Conservation (phyloP, 257 asterid genomes). For the Primulina tabacum region DNA sequence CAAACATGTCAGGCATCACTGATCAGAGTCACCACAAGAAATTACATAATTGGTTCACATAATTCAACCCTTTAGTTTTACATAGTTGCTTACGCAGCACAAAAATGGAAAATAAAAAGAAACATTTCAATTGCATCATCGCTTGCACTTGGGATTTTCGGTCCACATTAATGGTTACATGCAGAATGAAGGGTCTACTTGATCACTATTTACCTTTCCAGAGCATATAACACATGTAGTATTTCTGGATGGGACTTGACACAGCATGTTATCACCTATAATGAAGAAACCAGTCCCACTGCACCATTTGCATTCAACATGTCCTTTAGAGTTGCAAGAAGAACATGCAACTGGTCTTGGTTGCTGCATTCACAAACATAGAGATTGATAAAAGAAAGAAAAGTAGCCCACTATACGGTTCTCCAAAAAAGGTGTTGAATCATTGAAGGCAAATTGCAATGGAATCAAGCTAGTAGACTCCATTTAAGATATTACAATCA, state of each 20-base stretch:
- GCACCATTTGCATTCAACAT: slow-evolving; percentile 91
- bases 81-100: neutral
- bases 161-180: neutral
- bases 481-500: neutral
- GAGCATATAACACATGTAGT: slow-evolving; percentile 76
- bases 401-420: neutral
- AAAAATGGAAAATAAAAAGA: too few species aligned
- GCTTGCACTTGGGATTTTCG: neutral
- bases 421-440: neutral
- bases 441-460: neutral
- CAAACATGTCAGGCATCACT: slow-evolving; percentile 6
- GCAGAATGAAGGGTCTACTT: neutral
- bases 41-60: neutral
- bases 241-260: slow-evolving; percentile 90
- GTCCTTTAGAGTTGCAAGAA: slow-evolving; percentile 71
- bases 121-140: neutral
- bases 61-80: neutral
- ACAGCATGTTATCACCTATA: slow-evolving; percentile 88
- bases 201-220: slow-evolving; percentile 55
- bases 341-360: slow-evolving; percentile 79
- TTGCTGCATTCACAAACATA: slow-evolving; percentile 51
- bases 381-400: slow-evolving; percentile 13
- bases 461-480: neutral
- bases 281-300: slow-evolving; percentile 93
- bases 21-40: neutral